Evolutionary conservation across 2,329 filamentous ascomycete genomes (phyloP), one percentile per base, ranked within the genome.

Genomic region (Parastagonospora avenae): DNA sequence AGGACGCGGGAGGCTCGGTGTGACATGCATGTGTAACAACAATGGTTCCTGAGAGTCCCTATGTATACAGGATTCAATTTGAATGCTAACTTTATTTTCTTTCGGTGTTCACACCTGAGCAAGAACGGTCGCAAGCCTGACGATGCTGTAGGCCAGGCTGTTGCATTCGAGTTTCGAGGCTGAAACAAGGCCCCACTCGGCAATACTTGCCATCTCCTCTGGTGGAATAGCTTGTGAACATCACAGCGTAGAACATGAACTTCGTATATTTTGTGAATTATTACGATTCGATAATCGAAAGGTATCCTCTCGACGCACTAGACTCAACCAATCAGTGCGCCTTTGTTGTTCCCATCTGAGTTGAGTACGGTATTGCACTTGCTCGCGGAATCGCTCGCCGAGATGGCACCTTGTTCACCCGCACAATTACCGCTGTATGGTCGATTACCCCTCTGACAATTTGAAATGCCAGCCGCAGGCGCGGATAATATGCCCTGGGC

Each of bases 321-420:
- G 19, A 24, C 19, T 38, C 36, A 47, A 5, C 12, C 15, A 4
- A 52, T 37, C 32, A 30, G 6, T 2, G 30, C 37, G 9, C 27
- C 15, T 11, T 36, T 27, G 4, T 43, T 28, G 8, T 43, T 29
- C 1, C 53, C 59, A 2, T 46, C 54, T 1, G 48, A 58, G 33
- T 70, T 70, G 29, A 60, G 63, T 9, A 70, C 62, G 6, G 55
- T 68, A n/a, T 67, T 67, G 33, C 67, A 70, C 48, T 64, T 46
- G 10, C 51, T 36, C 4, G 46, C 41, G 12, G 62, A 56, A 14
- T 64, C 58, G 2, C 41, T 37, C 4, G 54, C 57, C 1, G 56
- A 57, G 7, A 68, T 60, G 4, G 30, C 38, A 7, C 59, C 61
- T 2, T 19, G 15, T 1, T 30, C 39, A 8, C 57, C 55, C 15